Evolutionary conservation across 768 basidiomycete genomes (phyloP), one percentile per base, ranked within the genome.

Genomic region (Kwoniella dendrophila): DNA sequence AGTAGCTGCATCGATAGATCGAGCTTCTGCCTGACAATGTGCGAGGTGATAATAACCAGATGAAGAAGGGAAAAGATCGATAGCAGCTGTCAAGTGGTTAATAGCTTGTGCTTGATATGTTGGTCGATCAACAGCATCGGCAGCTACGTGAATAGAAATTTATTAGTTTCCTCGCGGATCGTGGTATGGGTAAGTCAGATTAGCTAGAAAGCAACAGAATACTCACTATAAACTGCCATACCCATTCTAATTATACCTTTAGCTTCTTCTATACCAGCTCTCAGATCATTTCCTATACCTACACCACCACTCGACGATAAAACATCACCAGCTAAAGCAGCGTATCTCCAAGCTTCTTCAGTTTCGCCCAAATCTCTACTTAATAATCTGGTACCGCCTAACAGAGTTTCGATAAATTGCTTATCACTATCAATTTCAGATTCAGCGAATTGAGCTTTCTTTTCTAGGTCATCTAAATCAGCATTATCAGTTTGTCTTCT

Each of bases 321-420:
- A 5, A 83, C 83, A 51, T 78, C 76, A 6, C 76, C 72, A 11
- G 76, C 78, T 32, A 79, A 62, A 29, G 55, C 45, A 29, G 66
- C 69, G 59, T 79, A 79, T 59, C 69, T 45, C 78, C 78, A 79
- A 38, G 71, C 76, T 0, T 88, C 88, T 2, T 81, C 79, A 12
- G 90, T 79, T 38, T 85, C 81, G 44, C 81, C 82, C 51, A 87
- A 81, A 16, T 83, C 72, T 75, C 81, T 38, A 82, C 87, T 89
- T 24, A 96, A 78, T 85, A 95, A 86, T 55, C 89, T 82, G 1
- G 86, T 83, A 2, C 93, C 94, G 49, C 87, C 85, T 1, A 90
- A 82, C 4, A 93, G 82, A 4, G 88, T 88, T 66, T 87, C 83
- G 4, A 94, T 86, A 86, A 91, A 95, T 36, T 84, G 78, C 12